Evolutionary conservation across 176 grass and related monocot genomes (phyloP).

Genomic region (Olyra latifolia): DNA sequence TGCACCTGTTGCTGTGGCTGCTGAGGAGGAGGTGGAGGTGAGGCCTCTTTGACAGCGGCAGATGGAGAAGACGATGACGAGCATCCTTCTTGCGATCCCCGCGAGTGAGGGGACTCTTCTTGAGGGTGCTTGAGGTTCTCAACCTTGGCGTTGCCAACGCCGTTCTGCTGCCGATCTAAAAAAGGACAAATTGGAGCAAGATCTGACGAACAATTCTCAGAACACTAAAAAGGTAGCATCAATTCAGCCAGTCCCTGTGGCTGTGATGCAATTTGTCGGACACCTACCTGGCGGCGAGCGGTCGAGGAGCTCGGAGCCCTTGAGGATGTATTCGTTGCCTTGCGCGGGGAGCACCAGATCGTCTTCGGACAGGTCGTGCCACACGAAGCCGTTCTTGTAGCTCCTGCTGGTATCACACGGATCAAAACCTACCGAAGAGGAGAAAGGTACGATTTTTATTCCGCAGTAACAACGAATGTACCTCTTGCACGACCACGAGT

Average conservation of each 20-base stretch:
- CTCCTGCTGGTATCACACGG: conserved; percentile 46
- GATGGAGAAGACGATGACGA: conserved; percentile 43
- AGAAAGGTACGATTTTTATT: conserved; percentile 6
- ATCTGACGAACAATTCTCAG: conserved; percentile 2
- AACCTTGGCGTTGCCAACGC: conserved; percentile 24
- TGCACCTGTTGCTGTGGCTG: conserved; percentile 28
- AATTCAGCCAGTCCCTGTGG: neutral
- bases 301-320: conserved; percentile 77
- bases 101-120: conserved; percentile 48
- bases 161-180: conserved; percentile 50
- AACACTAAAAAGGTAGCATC: neutral
- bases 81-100: conserved; percentile 51
- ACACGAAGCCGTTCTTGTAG: conserved; percentile 95
- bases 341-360: conserved; percentile 68
- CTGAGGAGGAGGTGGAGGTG: conserved; percentile 21
- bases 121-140: conserved; percentile 43
- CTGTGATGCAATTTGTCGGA: neutral
- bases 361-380: conserved; percentile 81
- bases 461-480: conserved; percentile 10
- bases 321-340: conserved; percentile 83
- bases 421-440: conserved; percentile 17
- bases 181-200: conserved; percentile 28
- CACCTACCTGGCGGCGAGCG: conserved; percentile 48
- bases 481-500: conserved; percentile 99
- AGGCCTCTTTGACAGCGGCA: conserved; percentile 35